Conservation (phyloP, 2,329 filamentous ascomycete genomes). For the Fusarium sp. region DNA sequence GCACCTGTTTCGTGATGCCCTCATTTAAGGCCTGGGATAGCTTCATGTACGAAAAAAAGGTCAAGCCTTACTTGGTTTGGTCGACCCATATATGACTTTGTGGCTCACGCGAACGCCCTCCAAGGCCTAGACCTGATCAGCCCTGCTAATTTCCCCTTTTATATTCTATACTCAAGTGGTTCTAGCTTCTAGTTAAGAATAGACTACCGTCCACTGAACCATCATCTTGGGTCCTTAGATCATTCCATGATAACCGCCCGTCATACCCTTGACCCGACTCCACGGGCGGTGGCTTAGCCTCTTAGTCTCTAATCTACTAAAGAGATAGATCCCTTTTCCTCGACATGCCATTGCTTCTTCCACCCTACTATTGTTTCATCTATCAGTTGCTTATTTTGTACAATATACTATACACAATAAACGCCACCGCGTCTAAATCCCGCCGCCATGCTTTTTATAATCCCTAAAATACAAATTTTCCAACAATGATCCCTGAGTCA, state of each 20-base stretch:
- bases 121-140: constrained; percentile 33
- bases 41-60: neutral
- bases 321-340: constrained; percentile 21
- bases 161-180: constrained; percentile 8
- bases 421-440: constrained; percentile 38
- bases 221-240: constrained; percentile 16
- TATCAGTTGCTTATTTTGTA: constrained; percentile 19
- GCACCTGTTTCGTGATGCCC: constrained; percentile 22
- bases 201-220: constrained; percentile 16
- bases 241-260: constrained; percentile 30
- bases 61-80: constrained; percentile 20
- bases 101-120: constrained; percentile 2
- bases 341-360: constrained; percentile 22
- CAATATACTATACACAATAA: constrained; percentile 24
- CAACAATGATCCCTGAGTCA: constrained; percentile 2
- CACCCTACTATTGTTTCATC: constrained; percentile 19
- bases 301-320: constrained; percentile 20
- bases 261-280: constrained; percentile 7
- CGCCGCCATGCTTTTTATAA: constrained; percentile 16
- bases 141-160: constrained; percentile 32
- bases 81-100: constrained; percentile 22
- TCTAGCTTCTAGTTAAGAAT: constrained; percentile 26
- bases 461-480: constrained; percentile 8
- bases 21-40: constrained; percentile 18
- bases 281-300: constrained; percentile 22